phyloP scores from a whole-genome alignment of 2,329 filamentous ascomycete species.

The Orbilia blumenaviensis region DNA sequence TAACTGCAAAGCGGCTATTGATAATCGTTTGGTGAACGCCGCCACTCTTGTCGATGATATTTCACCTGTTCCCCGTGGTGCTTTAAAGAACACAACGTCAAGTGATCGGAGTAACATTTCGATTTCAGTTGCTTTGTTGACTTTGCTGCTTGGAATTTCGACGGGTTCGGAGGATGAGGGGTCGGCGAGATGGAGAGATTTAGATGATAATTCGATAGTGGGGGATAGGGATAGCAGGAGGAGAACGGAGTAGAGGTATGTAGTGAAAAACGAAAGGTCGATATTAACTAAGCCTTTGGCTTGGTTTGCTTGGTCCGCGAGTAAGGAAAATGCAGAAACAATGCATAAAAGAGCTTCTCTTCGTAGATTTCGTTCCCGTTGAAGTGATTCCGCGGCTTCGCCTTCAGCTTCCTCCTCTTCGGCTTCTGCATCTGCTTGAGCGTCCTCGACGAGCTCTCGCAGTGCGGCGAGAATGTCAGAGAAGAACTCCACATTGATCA shows the following conservation, averaged over 20 bases:
- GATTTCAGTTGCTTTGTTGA: conserved; percentile 95
- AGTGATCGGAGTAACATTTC: conserved; percentile 89
- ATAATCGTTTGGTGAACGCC: conserved; percentile 90
- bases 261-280: conserved; percentile 94
- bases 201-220: conserved; percentile 80
- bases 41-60: conserved; percentile 75
- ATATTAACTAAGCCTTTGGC: conserved; percentile 82
- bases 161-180: conserved; percentile 64
- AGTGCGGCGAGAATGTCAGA: conserved; percentile 93
- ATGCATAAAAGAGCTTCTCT: conserved; percentile 92
- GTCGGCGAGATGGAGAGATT: conserved; percentile 77
- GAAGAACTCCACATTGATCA: conserved; percentile 99
- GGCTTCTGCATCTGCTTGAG: conserved; percentile 66
- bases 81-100: conserved; percentile 75
- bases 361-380: conserved; percentile 72
- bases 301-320: conserved; percentile 90
- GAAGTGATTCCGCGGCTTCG: conserved; percentile 60
- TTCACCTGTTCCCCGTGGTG: conserved; percentile 51
- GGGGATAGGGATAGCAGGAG: conserved; percentile 80
- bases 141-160: conserved; percentile 68
- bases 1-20: conserved; percentile 81
- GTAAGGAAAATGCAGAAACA: conserved; percentile 93
- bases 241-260: conserved; percentile 87
- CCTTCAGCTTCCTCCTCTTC: conserved; percentile 63
- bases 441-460: conserved; percentile 86